Evolutionary conservation across 1,284 basidiomycete genomes (phyloP).

Genomic region (Sanghuangporus sanghuang): DNA sequence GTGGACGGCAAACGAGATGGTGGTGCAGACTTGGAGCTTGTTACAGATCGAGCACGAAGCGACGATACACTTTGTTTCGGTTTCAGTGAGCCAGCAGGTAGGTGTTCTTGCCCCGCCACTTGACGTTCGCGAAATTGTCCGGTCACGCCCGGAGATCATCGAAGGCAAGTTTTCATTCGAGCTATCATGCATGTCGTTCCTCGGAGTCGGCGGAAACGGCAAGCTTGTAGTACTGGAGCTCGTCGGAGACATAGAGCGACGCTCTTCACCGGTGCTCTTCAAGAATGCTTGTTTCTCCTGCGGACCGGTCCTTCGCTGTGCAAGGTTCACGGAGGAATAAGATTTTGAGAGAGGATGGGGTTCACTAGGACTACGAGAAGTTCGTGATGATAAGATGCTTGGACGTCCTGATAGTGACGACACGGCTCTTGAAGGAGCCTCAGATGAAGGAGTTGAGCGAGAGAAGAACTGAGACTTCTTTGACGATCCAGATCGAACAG

Average conservation of each 20-base stretch:
- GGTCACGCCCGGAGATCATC: not conserved
- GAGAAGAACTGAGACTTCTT: constrained; percentile 5
- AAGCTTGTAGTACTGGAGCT: constrained; percentile 14
- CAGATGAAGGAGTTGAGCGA: constrained; percentile 4
- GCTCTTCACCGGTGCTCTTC: not conserved
- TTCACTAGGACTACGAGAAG: not conserved
- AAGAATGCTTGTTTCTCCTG: not conserved
- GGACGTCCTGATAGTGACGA: not conserved
- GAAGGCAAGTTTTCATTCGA: not conserved
- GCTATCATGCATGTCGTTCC: constrained; percentile 4
- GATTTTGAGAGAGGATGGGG: constrained; percentile 11
- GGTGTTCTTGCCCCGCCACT: constrained; percentile 10
- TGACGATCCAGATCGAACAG: constrained; percentile 6
- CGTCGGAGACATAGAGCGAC: constrained; percentile 12
- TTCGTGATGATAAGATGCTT: not conserved
- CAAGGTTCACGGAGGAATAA: not conserved
- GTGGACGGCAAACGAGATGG: constrained; percentile 1
- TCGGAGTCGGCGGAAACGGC: constrained; percentile 14
- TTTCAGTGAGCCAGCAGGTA: not conserved
- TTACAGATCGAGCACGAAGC: not conserved
- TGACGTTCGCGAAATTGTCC: not conserved
- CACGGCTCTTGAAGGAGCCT: not conserved
- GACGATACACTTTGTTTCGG: not conserved
- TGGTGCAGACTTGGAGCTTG: constrained; percentile 6
- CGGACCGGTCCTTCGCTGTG: not conserved